These are phyloP conservation scores for Tulasnella sp. DNA, from an alignment of 768 basidiomycete genomes.

Conservation along the genomic window DNA sequence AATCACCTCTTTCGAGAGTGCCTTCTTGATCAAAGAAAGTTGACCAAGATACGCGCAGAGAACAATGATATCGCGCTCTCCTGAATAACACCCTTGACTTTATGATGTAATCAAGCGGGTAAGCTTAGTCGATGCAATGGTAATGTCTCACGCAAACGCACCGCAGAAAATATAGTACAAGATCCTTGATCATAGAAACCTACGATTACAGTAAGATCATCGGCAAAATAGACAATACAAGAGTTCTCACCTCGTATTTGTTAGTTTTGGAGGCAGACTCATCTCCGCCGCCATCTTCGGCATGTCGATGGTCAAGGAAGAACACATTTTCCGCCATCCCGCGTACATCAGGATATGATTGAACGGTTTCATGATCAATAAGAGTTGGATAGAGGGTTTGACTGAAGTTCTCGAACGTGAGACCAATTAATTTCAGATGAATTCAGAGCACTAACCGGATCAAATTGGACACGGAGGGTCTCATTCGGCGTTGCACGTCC, in stretches of 20 bases:
- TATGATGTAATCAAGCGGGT: not conserved
- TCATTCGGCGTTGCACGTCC: conserved; percentile 62
- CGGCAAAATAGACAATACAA: not conserved
- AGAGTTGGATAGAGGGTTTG: conserved; percentile 49
- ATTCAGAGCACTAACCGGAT: conserved; percentile 32
- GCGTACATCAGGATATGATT: conserved; percentile 39
- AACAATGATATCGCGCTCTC: conserved; percentile 40
- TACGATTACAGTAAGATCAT: not conserved
- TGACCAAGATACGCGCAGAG: conserved; percentile 44
- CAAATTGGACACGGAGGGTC: conserved; percentile 50
- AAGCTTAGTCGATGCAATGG: not conserved
- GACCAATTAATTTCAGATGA: not conserved
- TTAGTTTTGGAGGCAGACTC: conserved; percentile 59
- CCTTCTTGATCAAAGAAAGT: conserved; percentile 34
- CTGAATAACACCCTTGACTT: conserved; percentile 38
- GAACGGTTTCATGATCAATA: conserved; percentile 43
- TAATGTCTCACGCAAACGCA: conserved; percentile 17
- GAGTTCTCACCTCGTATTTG: conserved; percentile 41
- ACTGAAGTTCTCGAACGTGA: conserved; percentile 23
- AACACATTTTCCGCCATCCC: conserved; percentile 53
- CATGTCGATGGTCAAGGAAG: conserved; percentile 50
- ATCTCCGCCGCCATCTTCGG: conserved; percentile 45
- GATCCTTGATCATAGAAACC: conserved; percentile 35
- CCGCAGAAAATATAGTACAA: conserved; percentile 40
- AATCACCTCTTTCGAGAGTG: conserved; percentile 36